A percentile compares a stretch with the other conserved stretches of the same genome.
Conservation (phyloP, 2,329 filamentous ascomycete species). For the Arthroderma uncinatum region DNA sequence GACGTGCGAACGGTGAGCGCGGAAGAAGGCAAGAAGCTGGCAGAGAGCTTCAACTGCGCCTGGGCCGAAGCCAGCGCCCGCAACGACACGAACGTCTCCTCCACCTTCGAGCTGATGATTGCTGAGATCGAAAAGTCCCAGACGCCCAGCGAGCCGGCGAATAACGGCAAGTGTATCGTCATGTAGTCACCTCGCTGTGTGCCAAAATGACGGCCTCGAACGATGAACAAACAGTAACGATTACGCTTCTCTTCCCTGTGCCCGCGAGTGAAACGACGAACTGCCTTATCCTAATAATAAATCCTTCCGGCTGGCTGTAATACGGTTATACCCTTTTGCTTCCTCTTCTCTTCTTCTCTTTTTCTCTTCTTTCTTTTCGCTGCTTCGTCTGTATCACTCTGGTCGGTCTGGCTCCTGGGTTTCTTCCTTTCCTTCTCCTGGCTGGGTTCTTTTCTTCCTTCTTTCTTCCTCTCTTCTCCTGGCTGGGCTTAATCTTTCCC, state of each 20-base stretch:
- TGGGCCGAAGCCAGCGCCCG: slow-evolving; percentile 92
- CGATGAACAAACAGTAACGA: not conserved
- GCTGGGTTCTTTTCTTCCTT: slow-evolving; percentile 1
- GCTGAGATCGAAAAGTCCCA: slow-evolving; percentile 89
- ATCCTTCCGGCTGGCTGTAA: not conserved
- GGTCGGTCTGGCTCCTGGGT: not conserved
- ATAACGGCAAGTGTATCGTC: slow-evolving; percentile 66
- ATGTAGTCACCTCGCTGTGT: too few relatives aligned
- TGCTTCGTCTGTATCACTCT: not conserved
- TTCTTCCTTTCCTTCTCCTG: not conserved
- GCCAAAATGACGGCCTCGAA: too few relatives aligned
- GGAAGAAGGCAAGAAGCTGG: slow-evolving; percentile 74
- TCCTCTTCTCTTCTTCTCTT: not conserved
- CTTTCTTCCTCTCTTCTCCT: not conserved
- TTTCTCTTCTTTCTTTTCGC: not conserved
- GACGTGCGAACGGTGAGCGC: slow-evolving; percentile 84
- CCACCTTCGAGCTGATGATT: slow-evolving; percentile 89
- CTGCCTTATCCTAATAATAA: not conserved
- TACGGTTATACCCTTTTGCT: not conserved
- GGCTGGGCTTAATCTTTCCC: slow-evolving; percentile 3
- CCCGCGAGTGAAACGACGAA: not conserved
- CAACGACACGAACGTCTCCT: slow-evolving; percentile 86
- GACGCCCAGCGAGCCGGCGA: slow-evolving; percentile 74
- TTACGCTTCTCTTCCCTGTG: not conserved
- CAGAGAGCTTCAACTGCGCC: slow-evolving; percentile 78